Evolutionary conservation across 305 asterid species (phyloP).

Genomic region (Nicotiana rustica): DNA sequence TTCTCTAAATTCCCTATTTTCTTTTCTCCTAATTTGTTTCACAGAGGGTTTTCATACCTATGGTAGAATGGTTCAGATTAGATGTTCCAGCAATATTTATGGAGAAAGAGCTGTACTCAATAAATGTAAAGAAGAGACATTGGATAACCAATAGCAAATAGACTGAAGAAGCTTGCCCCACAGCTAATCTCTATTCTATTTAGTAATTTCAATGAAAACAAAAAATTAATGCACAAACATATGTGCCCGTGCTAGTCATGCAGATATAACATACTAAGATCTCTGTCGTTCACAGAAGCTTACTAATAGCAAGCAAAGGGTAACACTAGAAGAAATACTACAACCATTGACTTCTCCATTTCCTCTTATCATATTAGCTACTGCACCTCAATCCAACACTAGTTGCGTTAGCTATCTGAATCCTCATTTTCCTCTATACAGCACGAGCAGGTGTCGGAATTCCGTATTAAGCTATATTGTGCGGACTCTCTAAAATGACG

Average conservation of each 20-base stretch:
- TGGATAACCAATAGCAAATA: background rate
- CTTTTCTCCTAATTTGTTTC: background rate
- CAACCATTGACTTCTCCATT: background rate
- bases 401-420: background rate
- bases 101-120: slow-evolving; percentile 10
- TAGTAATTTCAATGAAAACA: background rate
- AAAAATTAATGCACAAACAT: background rate
- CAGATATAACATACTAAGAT: background rate
- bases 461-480: background rate
- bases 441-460: background rate
- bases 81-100: background rate
- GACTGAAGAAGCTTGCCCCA: background rate
- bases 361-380: background rate
- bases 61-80: slow-evolving; percentile 2
- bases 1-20: background rate
- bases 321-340: slow-evolving; percentile 22
- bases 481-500: too few species aligned
- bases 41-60: background rate
- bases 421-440: background rate
- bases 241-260: background rate
- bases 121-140: slow-evolving; percentile 5
- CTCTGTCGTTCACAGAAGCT: background rate
- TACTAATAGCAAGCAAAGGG: slow-evolving; percentile 24
- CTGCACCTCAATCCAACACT: background rate
- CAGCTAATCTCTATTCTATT: background rate